Evolutionary conservation across 2,329 filamentous ascomycete species (phyloP).

Genomic region (Microsporum canis): DNA sequence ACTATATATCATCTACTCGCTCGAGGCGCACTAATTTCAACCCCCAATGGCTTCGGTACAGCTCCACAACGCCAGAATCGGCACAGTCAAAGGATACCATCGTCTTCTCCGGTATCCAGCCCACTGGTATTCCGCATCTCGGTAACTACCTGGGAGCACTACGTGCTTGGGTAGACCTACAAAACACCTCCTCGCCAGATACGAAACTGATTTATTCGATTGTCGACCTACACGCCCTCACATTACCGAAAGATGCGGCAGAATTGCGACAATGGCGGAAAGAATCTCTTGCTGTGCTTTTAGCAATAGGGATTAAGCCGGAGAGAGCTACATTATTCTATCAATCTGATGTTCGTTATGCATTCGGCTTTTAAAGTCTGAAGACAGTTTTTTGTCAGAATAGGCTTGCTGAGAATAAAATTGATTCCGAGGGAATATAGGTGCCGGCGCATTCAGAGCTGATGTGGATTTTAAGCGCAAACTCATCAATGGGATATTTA

Average conservation of each 20-base stretch:
- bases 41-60: conserved; percentile 11
- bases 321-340: conserved; percentile 68
- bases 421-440: conserved; percentile 27
- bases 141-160: conserved; percentile 93
- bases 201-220: conserved; percentile 70
- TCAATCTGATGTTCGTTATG: conserved; percentile 56
- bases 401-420: not conserved
- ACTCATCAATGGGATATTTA: conserved; percentile 85
- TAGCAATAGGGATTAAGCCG: conserved; percentile 76
- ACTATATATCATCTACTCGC: not conserved
- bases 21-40: not conserved
- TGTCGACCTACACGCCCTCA: conserved; percentile 91
- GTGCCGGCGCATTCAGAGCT: conserved; percentile 73
- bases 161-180: conserved; percentile 71
- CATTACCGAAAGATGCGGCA: conserved; percentile 55
- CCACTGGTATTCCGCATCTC: conserved; percentile 83
- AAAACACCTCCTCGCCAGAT: conserved; percentile 42
- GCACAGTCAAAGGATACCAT: conserved; percentile 28
- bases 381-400: not conserved
- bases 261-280: conserved; percentile 54
- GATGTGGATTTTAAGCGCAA: conserved; percentile 94
- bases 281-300: conserved; percentile 65
- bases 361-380: not conserved
- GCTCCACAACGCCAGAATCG: conserved; percentile 8
- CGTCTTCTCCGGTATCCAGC: conserved; percentile 94